phyloP scores from a whole-genome alignment of 2,329 filamentous ascomycete genomes.

The Fusarium nelsonii region DNA sequence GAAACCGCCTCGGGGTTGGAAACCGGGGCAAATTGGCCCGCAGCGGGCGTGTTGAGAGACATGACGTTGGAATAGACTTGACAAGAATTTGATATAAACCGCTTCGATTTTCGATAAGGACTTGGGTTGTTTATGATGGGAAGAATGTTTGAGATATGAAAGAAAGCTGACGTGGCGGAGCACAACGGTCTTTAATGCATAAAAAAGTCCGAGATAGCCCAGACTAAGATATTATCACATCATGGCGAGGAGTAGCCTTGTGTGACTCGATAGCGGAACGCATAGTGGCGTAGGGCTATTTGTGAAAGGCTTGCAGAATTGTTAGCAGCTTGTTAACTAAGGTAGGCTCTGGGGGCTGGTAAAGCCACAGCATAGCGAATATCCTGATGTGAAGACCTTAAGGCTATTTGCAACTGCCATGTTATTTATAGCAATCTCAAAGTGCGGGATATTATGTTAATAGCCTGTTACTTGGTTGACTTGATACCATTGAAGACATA shows the following conservation, averaged over 20 bases:
- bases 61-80: constrained; percentile 8
- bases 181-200: background rate
- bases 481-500: background rate
- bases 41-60: constrained; percentile 39
- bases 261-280: background rate
- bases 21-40: constrained; percentile 36
- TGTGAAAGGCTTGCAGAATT: background rate
- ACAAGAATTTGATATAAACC: background rate
- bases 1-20: constrained; percentile 34
- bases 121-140: background rate
- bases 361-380: too few relatives aligned
- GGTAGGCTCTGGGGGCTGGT: constrained; percentile 5
- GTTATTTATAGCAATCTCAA: background rate
- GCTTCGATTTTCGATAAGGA: too few relatives aligned
- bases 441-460: background rate
- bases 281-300: background rate
- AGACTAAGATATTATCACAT: background rate
- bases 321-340: background rate
- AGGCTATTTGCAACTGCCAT: rapidly evolving
- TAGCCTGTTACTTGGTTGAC: rapidly evolving
- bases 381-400: too few relatives aligned
- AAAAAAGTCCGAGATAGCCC: background rate
- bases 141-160: background rate
- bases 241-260: background rate
- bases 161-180: constrained; percentile 18